Conservation (phyloP, 1,284 basidiomycete species). For the Cerioporus squamosus region DNA sequence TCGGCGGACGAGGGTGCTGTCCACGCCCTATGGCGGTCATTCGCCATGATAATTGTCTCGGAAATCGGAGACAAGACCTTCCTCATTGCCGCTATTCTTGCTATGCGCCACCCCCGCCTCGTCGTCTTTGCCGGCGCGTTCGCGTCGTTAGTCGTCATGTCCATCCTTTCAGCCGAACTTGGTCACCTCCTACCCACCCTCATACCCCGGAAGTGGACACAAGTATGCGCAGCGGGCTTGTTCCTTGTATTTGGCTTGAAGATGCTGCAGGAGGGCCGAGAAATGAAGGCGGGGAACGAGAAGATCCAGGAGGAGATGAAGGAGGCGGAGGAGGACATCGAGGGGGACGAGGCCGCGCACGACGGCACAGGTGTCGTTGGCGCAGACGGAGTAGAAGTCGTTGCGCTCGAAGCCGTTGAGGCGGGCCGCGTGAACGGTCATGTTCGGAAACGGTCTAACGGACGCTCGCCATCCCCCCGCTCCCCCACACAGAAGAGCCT, state of each 20-base stretch:
- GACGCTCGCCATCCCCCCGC: constrained; percentile 14
- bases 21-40: constrained; percentile 73
- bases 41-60: constrained; percentile 88
- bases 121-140: constrained; percentile 93
- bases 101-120: constrained; percentile 89
- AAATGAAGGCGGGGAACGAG: constrained; percentile 76
- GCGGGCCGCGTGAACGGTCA: constrained; percentile 37
- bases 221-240: constrained; percentile 76
- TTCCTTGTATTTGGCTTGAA: constrained; percentile 89
- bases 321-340: constrained; percentile 90
- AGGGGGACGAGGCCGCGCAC: constrained; percentile 62
- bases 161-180: constrained; percentile 85
- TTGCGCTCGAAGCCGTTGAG: constrained; percentile 66
- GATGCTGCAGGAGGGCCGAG: constrained; percentile 81
- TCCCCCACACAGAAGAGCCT: constrained; percentile 23
- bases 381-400: constrained; percentile 42
- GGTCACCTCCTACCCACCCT: constrained; percentile 86
- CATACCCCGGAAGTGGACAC: constrained; percentile 82
- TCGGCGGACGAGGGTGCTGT: constrained; percentile 40
- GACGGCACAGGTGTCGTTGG: constrained; percentile 44
- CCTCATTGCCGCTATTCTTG: constrained; percentile 95
- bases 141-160: constrained; percentile 90
- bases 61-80: constrained; percentile 99
- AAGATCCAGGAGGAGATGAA: constrained; percentile 93
- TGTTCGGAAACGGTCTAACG: constrained; percentile 17